A percentile compares a stretch with the other conserved stretches of the same genome.
These are phyloP conservation scores for Camellia oleifera DNA, from an alignment of 179 eudicot genomes.

Conservation along the genomic window DNA sequence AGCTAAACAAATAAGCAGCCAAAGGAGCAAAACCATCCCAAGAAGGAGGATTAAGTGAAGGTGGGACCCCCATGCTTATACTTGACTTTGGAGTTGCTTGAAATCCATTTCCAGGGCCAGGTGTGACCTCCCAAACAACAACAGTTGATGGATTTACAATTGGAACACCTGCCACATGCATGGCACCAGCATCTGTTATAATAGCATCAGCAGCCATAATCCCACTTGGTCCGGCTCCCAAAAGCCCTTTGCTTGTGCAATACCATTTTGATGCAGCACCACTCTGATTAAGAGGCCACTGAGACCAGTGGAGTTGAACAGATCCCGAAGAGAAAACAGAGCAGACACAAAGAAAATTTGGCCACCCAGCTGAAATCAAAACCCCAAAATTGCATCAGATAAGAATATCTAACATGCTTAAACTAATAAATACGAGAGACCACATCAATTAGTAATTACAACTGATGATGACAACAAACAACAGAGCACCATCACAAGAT, in stretches of 20 bases:
- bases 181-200: constrained; percentile 85
- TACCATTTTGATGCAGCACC: constrained; percentile 78
- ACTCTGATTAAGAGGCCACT: constrained; percentile 72
- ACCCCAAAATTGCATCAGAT: constrained; percentile 11
- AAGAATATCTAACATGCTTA: background rate
- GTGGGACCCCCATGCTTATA: constrained; percentile 57
- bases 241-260: constrained; percentile 91
- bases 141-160: constrained; percentile 97
- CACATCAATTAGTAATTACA: background rate
- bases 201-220: constrained; percentile 99
- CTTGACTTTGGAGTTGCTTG: constrained; percentile 77
- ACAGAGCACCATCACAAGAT: background rate
- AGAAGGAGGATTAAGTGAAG: constrained; percentile 75
- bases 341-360: constrained; percentile 92
- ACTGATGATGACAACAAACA: background rate
- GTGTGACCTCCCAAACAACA: constrained; percentile 98
- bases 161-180: constrained; percentile 99
- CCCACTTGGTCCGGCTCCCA: constrained; percentile 99
- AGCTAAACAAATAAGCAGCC: constrained; percentile 82
- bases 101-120: constrained; percentile 93
- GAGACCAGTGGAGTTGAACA: constrained; percentile 96
- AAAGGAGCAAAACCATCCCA: constrained; percentile 91
- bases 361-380: constrained; percentile 87
- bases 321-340: constrained; percentile 97
- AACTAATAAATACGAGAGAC: background rate